phyloP scores from a whole-genome alignment of 306 rosid species.

The Nissolia schottii region DNA sequence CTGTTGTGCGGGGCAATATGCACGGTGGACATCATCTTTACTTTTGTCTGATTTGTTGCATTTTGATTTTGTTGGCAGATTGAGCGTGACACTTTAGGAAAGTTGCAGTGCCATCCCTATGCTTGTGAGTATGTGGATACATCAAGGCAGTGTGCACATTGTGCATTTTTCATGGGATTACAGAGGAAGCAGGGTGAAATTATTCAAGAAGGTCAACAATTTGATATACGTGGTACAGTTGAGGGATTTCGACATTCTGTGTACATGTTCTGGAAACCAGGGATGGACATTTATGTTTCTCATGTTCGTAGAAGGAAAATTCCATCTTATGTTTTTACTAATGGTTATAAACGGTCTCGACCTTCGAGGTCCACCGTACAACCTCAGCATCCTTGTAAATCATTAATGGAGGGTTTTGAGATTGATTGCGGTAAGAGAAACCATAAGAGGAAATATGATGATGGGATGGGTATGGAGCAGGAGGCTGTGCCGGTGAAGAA shows the following conservation, averaged over 20 bases:
- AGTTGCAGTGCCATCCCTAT: slow-evolving; percentile 59
- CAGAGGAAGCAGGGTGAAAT: slow-evolving; percentile 52
- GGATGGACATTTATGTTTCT: slow-evolving; percentile 51
- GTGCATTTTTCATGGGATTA: slow-evolving; percentile 54
- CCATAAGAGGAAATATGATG: slow-evolving; percentile 40
- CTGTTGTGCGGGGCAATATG: not conserved
- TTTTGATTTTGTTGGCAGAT: slow-evolving; percentile 26
- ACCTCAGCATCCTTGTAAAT: slow-evolving; percentile 6
- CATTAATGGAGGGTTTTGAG: slow-evolving; percentile 15
- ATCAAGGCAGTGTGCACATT: slow-evolving; percentile 42
- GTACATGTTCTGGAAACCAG: slow-evolving; percentile 51
- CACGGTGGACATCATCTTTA: not conserved
- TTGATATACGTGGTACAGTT: slow-evolving; percentile 52
- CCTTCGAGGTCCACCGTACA: not conserved
- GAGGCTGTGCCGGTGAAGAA: slow-evolving; percentile 26
- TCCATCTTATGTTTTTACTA: slow-evolving; percentile 42
- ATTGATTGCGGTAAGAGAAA: slow-evolving; percentile 22
- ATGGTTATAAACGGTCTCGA: slow-evolving; percentile 38
- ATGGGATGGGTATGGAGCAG: slow-evolving; percentile 17
- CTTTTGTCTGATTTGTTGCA: not conserved
- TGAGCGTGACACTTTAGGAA: slow-evolving; percentile 49
- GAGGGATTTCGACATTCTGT: slow-evolving; percentile 46
- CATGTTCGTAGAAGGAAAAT: slow-evolving; percentile 50
- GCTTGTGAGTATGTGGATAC: slow-evolving; percentile 39
- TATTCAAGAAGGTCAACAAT: slow-evolving; percentile 54